Evolutionary conservation across 1,284 basidiomycete genomes (phyloP).

Genomic region (Pseudozyma hubeiensis): DNA sequence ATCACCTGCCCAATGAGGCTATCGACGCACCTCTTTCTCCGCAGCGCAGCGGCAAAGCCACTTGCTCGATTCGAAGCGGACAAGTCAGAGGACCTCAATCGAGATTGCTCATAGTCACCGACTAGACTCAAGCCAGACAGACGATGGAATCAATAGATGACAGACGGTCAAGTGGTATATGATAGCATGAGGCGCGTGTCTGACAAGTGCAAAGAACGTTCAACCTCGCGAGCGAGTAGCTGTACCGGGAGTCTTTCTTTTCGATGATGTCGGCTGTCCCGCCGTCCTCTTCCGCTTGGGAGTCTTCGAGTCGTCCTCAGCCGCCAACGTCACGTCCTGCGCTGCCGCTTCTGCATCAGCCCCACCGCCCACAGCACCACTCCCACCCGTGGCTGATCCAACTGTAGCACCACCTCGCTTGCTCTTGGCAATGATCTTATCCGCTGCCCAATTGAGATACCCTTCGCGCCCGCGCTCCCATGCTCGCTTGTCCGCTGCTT

Average conservation of each 20-base stretch:
- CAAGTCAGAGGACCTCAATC: too few species aligned
- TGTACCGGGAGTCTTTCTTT: constrained; percentile 32
- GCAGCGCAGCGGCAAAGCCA: too few species aligned
- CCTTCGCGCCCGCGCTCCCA: constrained; percentile 59
- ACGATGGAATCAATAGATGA: neutral
- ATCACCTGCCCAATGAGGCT: too few species aligned
- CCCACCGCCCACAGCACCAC: neutral
- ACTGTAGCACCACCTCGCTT: constrained; percentile 16
- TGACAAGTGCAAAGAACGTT: neutral
- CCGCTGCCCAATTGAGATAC: constrained; percentile 63
- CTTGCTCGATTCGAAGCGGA: too few species aligned
- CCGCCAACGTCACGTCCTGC: neutral
- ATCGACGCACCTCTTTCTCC: too few species aligned
- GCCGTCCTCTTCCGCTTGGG: constrained; percentile 32
- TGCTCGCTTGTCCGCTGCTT: constrained; percentile 18
- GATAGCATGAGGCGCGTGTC: neutral
- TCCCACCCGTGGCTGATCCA: neutral
- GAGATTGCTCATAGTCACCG: too few species aligned
- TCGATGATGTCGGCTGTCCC: constrained; percentile 28
- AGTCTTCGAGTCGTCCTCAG: constrained; percentile 27
- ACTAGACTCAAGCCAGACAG: too few species aligned
- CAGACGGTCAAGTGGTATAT: neutral
- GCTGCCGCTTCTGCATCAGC: constrained; percentile 6
- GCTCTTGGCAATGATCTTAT: constrained; percentile 54
- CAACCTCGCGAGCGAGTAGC: constrained; percentile 15